Conservation (phyloP, 1,139 yeast genomes). For the Pichia kudriavzevii region DNA sequence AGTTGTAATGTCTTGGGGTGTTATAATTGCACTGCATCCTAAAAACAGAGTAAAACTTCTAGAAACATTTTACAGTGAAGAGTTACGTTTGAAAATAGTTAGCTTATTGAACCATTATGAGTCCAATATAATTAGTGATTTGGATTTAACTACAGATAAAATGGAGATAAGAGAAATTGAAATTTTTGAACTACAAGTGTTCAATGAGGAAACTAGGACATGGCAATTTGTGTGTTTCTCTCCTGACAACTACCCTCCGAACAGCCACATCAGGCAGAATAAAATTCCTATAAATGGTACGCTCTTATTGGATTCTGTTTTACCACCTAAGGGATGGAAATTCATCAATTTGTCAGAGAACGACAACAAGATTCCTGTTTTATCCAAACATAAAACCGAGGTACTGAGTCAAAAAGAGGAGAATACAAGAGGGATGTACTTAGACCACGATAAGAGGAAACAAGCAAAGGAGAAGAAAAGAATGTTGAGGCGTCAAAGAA, state of each 20-base stretch:
- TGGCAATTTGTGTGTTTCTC: slow-evolving; percentile 59
- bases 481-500: slow-evolving; percentile 6
- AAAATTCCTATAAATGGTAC: slow-evolving; percentile 27
- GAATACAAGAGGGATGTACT: not conserved
- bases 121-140: slow-evolving; percentile 29
- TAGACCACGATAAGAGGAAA: slow-evolving; percentile 13
- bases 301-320: slow-evolving; percentile 32
- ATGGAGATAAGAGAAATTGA: slow-evolving; percentile 43
- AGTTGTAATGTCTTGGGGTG: slow-evolving; percentile 45
- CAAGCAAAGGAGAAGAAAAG: slow-evolving; percentile 8
- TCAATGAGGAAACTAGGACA: slow-evolving; percentile 40
- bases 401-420: not conserved
- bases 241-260: slow-evolving; percentile 43
- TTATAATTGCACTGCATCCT: slow-evolving; percentile 49
- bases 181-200: slow-evolving; percentile 63
- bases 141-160: slow-evolving; percentile 28
- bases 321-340: slow-evolving; percentile 54
- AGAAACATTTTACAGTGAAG: slow-evolving; percentile 47
- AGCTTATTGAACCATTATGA: slow-evolving; percentile 43
- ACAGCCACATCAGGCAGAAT: slow-evolving; percentile 32
- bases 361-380: not conserved
- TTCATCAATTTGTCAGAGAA: slow-evolving; percentile 30
- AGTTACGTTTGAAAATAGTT: slow-evolving; percentile 46
- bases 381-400: not conserved
- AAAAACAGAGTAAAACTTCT: slow-evolving; percentile 37